phyloP scores from a whole-genome alignment of 306 rosid genomes.

The Quercus parvula region DNA sequence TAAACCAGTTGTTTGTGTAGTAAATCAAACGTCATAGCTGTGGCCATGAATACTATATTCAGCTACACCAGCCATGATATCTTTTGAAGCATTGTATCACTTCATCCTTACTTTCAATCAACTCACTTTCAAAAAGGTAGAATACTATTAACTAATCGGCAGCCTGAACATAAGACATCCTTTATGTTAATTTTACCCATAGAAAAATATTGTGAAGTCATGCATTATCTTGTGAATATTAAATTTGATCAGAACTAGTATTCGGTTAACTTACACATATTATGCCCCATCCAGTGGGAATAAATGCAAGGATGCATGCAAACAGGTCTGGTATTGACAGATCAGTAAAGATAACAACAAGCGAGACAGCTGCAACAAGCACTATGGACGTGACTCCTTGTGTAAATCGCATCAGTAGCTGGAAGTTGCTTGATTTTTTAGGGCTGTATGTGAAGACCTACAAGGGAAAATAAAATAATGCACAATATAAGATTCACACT shows the following conservation, averaged over 20 bases:
- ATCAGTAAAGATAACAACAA: conserved; percentile 56
- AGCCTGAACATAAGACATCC: too few species aligned
- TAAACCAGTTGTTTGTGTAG: neutral
- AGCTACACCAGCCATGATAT: neutral
- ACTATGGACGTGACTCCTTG: conserved; percentile 74
- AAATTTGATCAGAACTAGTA: neutral
- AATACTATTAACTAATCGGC: neutral
- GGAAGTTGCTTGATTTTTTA: conserved; percentile 61
- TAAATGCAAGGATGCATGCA: conserved; percentile 75
- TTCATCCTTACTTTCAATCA: neutral
- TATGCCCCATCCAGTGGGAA: conserved; percentile 92
- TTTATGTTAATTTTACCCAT: too few species aligned
- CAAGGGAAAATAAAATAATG: conserved; percentile 22
- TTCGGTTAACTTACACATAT: conserved; percentile 63
- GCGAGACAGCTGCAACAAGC: conserved; percentile 64
- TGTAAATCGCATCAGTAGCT: conserved; percentile 69
- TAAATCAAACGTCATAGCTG: neutral
- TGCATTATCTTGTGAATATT: neutral
- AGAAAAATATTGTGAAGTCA: too few species aligned
- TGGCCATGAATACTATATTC: neutral
- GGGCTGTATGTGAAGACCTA: conserved; percentile 86
- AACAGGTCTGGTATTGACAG: conserved; percentile 78
- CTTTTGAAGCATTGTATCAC: neutral
- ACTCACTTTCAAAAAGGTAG: neutral
- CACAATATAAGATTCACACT: neutral